These are phyloP conservation scores for Globisporangium middletonii DNA, from an alignment of 352 stramenopile species.

Conservation along the genomic window DNA sequence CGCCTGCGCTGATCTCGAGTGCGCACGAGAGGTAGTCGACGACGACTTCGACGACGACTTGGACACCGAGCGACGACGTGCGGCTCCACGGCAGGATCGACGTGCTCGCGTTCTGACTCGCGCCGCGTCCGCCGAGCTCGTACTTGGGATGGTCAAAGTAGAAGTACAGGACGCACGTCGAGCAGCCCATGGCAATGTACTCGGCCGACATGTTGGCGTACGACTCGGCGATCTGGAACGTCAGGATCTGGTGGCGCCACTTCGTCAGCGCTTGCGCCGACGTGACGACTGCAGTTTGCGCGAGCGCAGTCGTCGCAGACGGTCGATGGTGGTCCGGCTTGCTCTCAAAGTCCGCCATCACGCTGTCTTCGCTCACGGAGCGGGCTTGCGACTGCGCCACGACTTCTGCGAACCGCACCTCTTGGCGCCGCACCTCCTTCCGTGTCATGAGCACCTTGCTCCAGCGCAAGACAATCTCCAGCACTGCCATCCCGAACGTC, in stretches of 20 bases:
- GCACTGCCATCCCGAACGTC: slow-evolving; percentile 21
- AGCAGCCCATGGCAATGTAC: slow-evolving; percentile 42
- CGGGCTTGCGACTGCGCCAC: too few relatives aligned
- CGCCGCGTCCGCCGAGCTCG: neutral
- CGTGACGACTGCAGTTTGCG: neutral
- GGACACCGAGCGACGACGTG: neutral
- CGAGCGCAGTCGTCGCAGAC: neutral
- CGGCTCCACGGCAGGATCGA: neutral
- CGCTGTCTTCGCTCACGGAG: too few relatives aligned
- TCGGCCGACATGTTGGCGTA: slow-evolving; percentile 47
- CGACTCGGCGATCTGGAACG: slow-evolving; percentile 28
- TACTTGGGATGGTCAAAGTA: slow-evolving; percentile 31
- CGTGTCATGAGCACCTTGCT: slow-evolving; percentile 7
- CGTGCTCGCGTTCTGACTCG: neutral
- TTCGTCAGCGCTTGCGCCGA: neutral
- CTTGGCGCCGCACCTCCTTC: neutral
- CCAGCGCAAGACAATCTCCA: slow-evolving; percentile 23
- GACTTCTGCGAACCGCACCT: neutral
- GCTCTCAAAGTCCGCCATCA: too few relatives aligned
- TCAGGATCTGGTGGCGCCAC: slow-evolving; percentile 19
- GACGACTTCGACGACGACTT: slow-evolving; percentile 6
- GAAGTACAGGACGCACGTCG: slow-evolving; percentile 35
- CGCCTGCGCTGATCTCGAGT: slow-evolving; percentile 6
- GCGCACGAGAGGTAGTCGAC: slow-evolving; percentile 16
- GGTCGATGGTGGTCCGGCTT: too few relatives aligned